Conservation (phyloP, 2,329 filamentous ascomycete genomes). For the Amylocarpus encephaloides region DNA sequence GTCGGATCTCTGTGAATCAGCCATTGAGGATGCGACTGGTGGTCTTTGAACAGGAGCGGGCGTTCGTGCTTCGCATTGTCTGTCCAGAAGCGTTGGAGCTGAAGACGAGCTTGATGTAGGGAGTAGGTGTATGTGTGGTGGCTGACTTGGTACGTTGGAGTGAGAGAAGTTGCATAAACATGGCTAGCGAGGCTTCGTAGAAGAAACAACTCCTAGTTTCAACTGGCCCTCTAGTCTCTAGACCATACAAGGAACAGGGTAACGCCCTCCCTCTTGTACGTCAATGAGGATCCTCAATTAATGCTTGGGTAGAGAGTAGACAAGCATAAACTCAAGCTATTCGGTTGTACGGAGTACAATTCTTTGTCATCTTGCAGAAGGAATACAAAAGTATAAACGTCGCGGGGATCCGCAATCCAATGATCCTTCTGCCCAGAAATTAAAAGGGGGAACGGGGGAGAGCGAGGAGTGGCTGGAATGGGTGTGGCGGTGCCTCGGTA, state of each 20-base stretch:
- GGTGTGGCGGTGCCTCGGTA: not conserved
- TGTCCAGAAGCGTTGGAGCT: slow-evolving; percentile 8
- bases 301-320: no score
- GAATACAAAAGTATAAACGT: not conserved
- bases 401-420: not conserved
- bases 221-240: no score
- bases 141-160: not conserved
- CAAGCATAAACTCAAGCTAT: no score
- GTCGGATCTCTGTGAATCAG: slow-evolving; percentile 28
- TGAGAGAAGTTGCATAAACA: no score
- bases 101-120: not conserved
- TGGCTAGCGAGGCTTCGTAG: not conserved
- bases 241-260: no score
- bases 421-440: not conserved
- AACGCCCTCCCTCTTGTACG: no score
- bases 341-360: no score
- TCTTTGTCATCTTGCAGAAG: not conserved
- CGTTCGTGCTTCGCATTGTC: slow-evolving; percentile 24
- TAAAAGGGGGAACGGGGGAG: not conserved
- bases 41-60: slow-evolving; percentile 16
- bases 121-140: slow-evolving; percentile 1
- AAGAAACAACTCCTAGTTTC: not conserved
- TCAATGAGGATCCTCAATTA: no score
- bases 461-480: not conserved
- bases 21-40: slow-evolving; percentile 28